A percentile compares a stretch with the other conserved stretches of the same genome.
Evolutionary conservation across 257 asterid genomes (phyloP).

Genomic region (Oldenlandia corymbosa): DNA sequence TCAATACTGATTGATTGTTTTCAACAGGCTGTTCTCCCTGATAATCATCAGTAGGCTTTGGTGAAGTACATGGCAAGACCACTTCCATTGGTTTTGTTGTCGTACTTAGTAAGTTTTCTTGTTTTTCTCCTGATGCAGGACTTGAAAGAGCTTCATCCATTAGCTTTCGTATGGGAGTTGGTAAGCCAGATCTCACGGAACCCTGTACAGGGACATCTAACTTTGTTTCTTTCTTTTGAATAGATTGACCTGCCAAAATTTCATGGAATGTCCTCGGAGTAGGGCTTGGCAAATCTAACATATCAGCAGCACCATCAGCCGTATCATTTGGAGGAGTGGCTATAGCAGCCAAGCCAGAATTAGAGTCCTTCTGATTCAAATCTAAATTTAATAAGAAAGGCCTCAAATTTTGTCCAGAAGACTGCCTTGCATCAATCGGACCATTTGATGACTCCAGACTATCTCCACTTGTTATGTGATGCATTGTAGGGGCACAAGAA

Average conservation of each 20-base stretch:
- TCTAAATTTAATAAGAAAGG: constrained; percentile 19
- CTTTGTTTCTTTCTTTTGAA: constrained; percentile 22
- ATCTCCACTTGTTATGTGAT: constrained; percentile 15
- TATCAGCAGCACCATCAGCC: constrained; percentile 14
- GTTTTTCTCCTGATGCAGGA: not conserved
- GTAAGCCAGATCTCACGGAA: constrained; percentile 20
- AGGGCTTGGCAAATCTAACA: constrained; percentile 28
- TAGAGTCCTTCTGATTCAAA: constrained; percentile 22
- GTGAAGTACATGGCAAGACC: constrained; percentile 24
- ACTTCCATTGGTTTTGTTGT: constrained; percentile 39
- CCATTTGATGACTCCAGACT: constrained; percentile 19
- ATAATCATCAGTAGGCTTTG: constrained; percentile 35
- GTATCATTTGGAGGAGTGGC: constrained; percentile 24
- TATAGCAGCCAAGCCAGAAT: constrained; percentile 16
- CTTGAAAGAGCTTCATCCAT: constrained; percentile 17
- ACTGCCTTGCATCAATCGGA: constrained; percentile 15
- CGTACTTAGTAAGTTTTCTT: constrained; percentile 2
- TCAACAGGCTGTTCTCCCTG: constrained; percentile 36
- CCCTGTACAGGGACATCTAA: constrained; percentile 18
- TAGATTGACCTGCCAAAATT: constrained; percentile 27
- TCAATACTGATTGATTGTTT: constrained; percentile 28
- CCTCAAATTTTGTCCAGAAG: constrained; percentile 25
- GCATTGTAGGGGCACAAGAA: constrained; percentile 19
- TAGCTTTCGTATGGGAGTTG: constrained; percentile 14
- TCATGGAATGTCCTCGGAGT: constrained; percentile 22